Base-by-base conservation (phyloP, 805 yeast species). In the Ogataea trehalophila region DNA sequence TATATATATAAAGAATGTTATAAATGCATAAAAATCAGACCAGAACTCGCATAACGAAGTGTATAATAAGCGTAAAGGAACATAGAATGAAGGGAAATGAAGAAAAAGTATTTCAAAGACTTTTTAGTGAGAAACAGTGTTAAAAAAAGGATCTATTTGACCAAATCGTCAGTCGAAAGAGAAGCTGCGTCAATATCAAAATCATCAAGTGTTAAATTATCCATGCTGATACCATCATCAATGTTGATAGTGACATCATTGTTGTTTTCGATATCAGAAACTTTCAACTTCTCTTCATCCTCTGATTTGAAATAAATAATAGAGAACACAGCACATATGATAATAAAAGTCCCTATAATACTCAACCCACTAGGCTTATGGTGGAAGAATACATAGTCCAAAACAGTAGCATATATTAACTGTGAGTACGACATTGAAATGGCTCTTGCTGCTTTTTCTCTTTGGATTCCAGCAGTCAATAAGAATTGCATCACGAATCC, bases 401-500 rank as follows among this genome's bases (percentile, higher is more conserved):
- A 83, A 33, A 85, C 48, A 16, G 88, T 68, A 0, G 96, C 92
- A 67, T 84, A 88, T 1, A 90, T 68, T 73, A 90, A 75, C 59
- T 83, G 87, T 2, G 90, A 75, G 62, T 91, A 91, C 2, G 77
- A 69, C 80, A 88, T 82, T 50, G 87, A 74, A 13, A 91, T 74
- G 0, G 90, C 87, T 47, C 86, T 75, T 4, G 89, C 81, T 0
- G 96, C 95, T 50, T 73, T 75, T 52, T 87, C 96, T 46, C 87
- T 72, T 62, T 88, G 95, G 43, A 90, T 76, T 0, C 96, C 97
- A 8, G 87, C 80, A 0, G 97, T 87, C 42, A 87, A 66, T 35
- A 83, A 68, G 58, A 81, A 83, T 63, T 91, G 97, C 83, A 85
- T 85, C 50, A 81, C 67, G 65, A 90, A 91, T 0, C 97, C 97